Evolutionary conservation across 202 grass and related monocot genomes (phyloP).

Genomic region (Sporobolus alterniflorus): DNA sequence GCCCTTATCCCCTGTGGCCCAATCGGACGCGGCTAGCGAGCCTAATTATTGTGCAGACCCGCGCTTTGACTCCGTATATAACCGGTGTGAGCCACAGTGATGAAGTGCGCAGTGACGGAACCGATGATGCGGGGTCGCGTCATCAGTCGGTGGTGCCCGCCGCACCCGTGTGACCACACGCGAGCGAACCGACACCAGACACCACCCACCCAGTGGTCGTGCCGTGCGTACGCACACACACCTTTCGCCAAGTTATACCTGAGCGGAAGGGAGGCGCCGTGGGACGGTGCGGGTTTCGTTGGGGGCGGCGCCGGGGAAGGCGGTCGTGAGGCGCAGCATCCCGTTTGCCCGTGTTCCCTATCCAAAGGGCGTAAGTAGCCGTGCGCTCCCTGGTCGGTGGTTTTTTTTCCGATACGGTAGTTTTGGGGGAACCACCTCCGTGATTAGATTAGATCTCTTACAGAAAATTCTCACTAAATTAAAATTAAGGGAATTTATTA

Average conservation of each 20-base stretch:
- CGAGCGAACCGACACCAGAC: background rate
- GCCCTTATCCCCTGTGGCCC: background rate
- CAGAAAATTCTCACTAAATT: no score
- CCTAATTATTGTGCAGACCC: conserved; percentile 12
- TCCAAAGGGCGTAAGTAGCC: conserved; percentile 38
- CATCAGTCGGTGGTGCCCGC: background rate
- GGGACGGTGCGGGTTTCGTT: background rate
- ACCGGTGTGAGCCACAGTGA: background rate
- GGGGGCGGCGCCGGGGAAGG: background rate
- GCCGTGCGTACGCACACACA: background rate
- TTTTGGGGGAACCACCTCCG: no score
- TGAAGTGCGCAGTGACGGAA: conserved; percentile 33
- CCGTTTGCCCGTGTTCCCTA: conserved; percentile 3
- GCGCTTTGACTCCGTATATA: background rate
- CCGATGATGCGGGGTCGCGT: conserved; percentile 26
- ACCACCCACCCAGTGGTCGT: background rate
- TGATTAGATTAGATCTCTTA: no score
- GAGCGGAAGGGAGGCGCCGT: background rate
- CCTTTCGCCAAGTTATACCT: no score
- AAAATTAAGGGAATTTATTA: no score
- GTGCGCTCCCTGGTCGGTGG: no score
- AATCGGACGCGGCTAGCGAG: background rate
- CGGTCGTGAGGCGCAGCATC: background rate
- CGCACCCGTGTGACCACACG: conserved; percentile 13
- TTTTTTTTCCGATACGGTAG: no score